Conservation (phyloP, 352 stramenopile species). For the Phytophthora syringae region DNA sequence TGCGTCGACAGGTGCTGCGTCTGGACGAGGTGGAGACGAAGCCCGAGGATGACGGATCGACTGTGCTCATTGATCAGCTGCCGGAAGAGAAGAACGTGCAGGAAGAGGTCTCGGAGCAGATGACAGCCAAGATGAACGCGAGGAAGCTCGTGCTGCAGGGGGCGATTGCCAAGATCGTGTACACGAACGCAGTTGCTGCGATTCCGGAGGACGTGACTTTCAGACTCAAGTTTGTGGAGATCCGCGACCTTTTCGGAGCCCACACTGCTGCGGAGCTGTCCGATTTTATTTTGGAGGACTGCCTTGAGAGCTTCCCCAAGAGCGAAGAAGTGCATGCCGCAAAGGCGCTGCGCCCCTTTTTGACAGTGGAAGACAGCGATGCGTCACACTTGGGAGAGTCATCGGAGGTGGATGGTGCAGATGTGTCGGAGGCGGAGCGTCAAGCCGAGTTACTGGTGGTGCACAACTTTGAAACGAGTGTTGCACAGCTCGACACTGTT, state of each 20-base stretch:
- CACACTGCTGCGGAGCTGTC: conserved; percentile 68
- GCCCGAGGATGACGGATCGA: conserved; percentile 38
- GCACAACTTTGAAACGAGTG: conserved; percentile 66
- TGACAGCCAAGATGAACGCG: conserved; percentile 63
- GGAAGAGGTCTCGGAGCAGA: conserved; percentile 37
- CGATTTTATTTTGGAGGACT: conserved; percentile 73
- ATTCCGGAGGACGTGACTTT: conserved; percentile 74
- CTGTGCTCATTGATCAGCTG: conserved; percentile 66
- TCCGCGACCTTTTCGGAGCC: conserved; percentile 75
- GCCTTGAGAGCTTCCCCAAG: conserved; percentile 58
- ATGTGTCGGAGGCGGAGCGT: conserved; percentile 41
- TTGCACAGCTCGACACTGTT: conserved; percentile 46
- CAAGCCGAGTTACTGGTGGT: conserved; percentile 58
- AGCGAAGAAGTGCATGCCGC: conserved; percentile 64
- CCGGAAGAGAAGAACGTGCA: conserved; percentile 55
- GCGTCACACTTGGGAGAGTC: conserved; percentile 10
- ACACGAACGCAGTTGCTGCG: conserved; percentile 67
- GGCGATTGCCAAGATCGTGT: conserved; percentile 86
- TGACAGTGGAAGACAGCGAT: conserved; percentile 19
- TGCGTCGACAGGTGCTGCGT: conserved; percentile 81
- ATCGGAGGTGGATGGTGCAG: conserved; percentile 22
- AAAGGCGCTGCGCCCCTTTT: conserved; percentile 61
- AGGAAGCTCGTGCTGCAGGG: conserved; percentile 78
- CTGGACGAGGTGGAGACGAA: too few relatives aligned
- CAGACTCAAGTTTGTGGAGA: conserved; percentile 77